Evolutionary conservation across 495 filamentous ascomycete species (phyloP).

Genomic region (Podospora didyma): DNA sequence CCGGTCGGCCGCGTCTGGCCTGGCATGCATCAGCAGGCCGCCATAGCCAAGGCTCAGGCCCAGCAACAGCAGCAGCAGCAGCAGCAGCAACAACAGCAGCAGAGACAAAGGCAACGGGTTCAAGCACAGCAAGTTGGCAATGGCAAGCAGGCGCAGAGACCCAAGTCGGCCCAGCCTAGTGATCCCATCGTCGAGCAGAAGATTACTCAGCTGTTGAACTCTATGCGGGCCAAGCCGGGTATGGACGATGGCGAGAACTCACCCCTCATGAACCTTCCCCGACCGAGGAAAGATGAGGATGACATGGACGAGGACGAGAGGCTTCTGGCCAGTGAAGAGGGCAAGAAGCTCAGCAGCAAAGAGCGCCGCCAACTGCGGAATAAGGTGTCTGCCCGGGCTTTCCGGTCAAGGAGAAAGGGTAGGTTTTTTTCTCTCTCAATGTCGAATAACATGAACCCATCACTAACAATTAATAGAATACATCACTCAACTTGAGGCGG

Average conservation of each 20-base stretch:
- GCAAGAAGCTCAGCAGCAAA: slow-evolving; percentile 94
- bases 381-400: slow-evolving; percentile 96
- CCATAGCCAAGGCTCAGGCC: slow-evolving; percentile 63
- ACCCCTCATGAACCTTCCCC: slow-evolving; percentile 54
- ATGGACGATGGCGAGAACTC: slow-evolving; percentile 45
- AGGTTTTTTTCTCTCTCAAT: slow-evolving; percentile 26
- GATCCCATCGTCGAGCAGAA: slow-evolving; percentile 78
- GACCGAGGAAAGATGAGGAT: slow-evolving; percentile 78
- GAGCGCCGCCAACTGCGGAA: slow-evolving; percentile 92
- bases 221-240: slow-evolving; percentile 67
- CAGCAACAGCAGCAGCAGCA: too few species aligned
- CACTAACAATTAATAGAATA: slow-evolving; percentile 72
- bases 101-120: slow-evolving; percentile 56
- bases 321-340: slow-evolving; percentile 88
- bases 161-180: slow-evolving; percentile 44
- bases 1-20: slow-evolving; percentile 70
- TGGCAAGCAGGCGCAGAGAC: slow-evolving; percentile 35
- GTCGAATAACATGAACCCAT: neutral
- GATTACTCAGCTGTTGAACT: slow-evolving; percentile 77
- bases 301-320: slow-evolving; percentile 99
- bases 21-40: slow-evolving; percentile 81
- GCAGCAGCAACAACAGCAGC: slow-evolving; percentile 61
- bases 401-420: slow-evolving; percentile 96
- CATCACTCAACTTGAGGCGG: slow-evolving; percentile 84
- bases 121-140: slow-evolving; percentile 35